Evolutionary conservation across 352 stramenopile genomes (phyloP).

Genomic region (Saprolegnia diclina): DNA sequence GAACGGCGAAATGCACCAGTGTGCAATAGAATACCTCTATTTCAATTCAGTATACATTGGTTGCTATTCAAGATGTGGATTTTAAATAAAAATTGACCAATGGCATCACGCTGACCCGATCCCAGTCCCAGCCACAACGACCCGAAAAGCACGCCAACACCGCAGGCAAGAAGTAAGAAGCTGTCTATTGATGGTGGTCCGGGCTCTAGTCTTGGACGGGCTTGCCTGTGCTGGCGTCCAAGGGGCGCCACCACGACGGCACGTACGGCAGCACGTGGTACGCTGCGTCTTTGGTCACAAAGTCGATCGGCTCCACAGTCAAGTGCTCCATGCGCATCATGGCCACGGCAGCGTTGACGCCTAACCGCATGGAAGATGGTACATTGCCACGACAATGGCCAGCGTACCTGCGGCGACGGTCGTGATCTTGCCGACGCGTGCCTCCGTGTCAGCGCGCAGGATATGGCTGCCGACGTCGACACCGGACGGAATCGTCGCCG

Average conservation of each 20-base stretch:
- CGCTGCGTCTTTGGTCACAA: slow-evolving; percentile 54
- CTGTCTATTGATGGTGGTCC: slow-evolving; percentile 1
- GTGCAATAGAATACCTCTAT: no score
- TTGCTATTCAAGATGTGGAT: no score
- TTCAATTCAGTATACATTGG: no score
- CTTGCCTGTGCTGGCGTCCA: slow-evolving; percentile 73
- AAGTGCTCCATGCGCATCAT: slow-evolving; percentile 79
- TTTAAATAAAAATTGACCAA: no score
- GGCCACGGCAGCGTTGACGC: slow-evolving; percentile 46
- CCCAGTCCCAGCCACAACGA: neutral
- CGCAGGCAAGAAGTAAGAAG: neutral
- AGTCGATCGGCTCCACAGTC: slow-evolving; percentile 42
- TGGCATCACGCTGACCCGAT: no score
- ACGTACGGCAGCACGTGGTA: slow-evolving; percentile 69
- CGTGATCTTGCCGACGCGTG: neutral
- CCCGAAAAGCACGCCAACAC: neutral
- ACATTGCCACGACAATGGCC: neutral
- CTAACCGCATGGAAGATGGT: slow-evolving; percentile 15
- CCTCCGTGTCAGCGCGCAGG: neutral
- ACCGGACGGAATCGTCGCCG: neutral
- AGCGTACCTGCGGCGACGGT: neutral
- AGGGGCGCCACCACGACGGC: slow-evolving; percentile 62
- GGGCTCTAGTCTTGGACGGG: neutral
- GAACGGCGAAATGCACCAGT: neutral
- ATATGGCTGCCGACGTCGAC: neutral